Base-by-base conservation (phyloP, 352 stramenopile species). In the Phytophthora vignae region DNA sequence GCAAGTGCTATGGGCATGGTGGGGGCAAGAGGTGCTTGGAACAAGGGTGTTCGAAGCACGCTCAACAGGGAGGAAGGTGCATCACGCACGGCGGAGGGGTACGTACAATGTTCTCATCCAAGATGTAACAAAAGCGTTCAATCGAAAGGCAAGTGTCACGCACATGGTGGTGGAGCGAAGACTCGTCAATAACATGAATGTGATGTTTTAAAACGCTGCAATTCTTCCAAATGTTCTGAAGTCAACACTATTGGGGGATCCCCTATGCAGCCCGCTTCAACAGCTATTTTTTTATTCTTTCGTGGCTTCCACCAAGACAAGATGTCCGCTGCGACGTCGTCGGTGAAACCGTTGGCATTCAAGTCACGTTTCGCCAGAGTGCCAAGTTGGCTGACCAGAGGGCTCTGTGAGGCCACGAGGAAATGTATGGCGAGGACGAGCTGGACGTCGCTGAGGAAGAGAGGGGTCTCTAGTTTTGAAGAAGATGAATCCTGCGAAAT, bases 1-100 rank as follows among this genome's bases (percentile, higher is more conserved):
- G 54, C n/a, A 60, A 60, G 31, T 60, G 54, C 31, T 60, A 60
- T 11, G n/a, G 31, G 3, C 54, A 60, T n/a, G 54, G 54, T 25
- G 54, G 54, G 11, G 31, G 29, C 1, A 60, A 44, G 4, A 12
- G 27, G 40, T 60, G 54, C 31, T 44, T 9, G 29, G 54, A 31
- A 46, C n/a, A 4, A 7, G n/a, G 6, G 21, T 48, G 54, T 15
- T 14, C n/a, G 19, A 60, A 48, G n/a, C 54, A 58, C 15, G 53
- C 53, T 6, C 27, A 58, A 15, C 25, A n/a, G 12, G 54, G 54
- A 60, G 54, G 54, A 27, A 25, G 9, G 31, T 60, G 54, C 17
- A 31, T 48, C 17, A n/a, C 29, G n/a, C 54, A 60, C 17, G 54
- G 54, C 15, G 54, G 54, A 33, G n/a, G 54, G 6, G n/a, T n/a